Evolutionary conservation across 1,284 basidiomycete species (phyloP), one percentile per base, ranked within the genome.

Genomic region (Cryptococcus floricola): DNA sequence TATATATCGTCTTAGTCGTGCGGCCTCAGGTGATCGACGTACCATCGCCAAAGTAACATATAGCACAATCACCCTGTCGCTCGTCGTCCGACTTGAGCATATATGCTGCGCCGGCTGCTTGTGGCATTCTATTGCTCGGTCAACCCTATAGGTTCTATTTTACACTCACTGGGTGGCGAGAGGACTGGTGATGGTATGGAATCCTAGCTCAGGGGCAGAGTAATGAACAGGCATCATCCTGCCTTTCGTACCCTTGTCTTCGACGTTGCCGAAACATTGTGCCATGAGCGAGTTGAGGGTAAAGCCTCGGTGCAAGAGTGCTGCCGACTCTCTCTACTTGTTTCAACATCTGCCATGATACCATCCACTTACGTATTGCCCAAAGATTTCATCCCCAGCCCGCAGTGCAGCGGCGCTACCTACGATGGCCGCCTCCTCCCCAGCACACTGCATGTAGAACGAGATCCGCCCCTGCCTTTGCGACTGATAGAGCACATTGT

Each of bases 401-500:
- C 83, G 84, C 62, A 96, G 82, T 1, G 87, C 93, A 13, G 92
- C 91, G 0, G 92, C 91, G 45, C 89, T 87, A 7, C 92, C 93
- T 25, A 95, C 85, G 42, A 96, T 86, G 0, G 91, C 87, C 4
- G 89, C 92, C 80, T 96, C 92, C 77, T 96, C 92, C 25, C 92
- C 92, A 71, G 92, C 79, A 85, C 91, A 77, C 45, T 68, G 68
- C 68, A 73, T 74, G 64, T 94, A 94, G 77, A 96, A 96, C 5
- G 89, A 90, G 66, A 94, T 92, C 69, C 93, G 90, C 28, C 92
- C 92, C 76, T 96, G 92, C 16, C 92, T 83, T 73, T 96, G 92
- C 3, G 93, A 85, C 68, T 93, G 94, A 78, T 93, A 91, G 19
- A 96, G 81, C 27, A 94, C 81, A 62, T 87, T 92, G 77, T 96